phyloP scores from a whole-genome alignment of 441 rosid genomes.

The Rhodomyrtus psidioides region DNA sequence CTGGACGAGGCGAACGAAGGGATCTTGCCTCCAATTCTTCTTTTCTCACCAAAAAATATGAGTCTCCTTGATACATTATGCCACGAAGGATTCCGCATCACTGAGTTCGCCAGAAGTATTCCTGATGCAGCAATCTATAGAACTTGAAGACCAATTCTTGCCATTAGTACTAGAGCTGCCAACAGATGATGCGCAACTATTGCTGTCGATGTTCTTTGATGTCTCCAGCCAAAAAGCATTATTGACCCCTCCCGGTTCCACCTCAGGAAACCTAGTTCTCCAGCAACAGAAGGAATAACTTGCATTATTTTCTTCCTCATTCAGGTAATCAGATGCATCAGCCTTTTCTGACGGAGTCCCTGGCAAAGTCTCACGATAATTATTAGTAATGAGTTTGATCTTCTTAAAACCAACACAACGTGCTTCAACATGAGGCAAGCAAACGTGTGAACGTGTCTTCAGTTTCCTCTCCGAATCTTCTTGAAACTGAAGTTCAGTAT shows the following conservation, averaged over 20 bases:
- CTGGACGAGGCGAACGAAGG: slow-evolving; percentile 43
- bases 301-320: slow-evolving; percentile 31
- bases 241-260: background rate
- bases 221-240: background rate
- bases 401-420: background rate
- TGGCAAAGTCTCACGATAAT: background rate
- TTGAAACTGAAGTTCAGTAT: background rate
- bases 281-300: slow-evolving; percentile 8
- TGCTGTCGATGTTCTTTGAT: background rate
- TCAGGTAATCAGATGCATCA: background rate
- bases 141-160: background rate
- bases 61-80: background rate
- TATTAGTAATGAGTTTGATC: too few relatives aligned
- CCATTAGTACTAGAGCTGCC: background rate
- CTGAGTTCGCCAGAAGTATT: slow-evolving; percentile 5
- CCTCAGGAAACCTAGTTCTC: background rate
- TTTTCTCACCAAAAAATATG: slow-evolving; percentile 1
- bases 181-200: background rate
- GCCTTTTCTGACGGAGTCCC: background rate
- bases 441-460: background rate
- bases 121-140: background rate
- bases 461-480: background rate
- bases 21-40: slow-evolving; percentile 29
- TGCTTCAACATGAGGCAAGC: background rate
- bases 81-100: slow-evolving; percentile 57